Evolutionary conservation across 2,329 filamentous ascomycete species (phyloP).

Genomic region (Chaetomiaceae sp.): DNA sequence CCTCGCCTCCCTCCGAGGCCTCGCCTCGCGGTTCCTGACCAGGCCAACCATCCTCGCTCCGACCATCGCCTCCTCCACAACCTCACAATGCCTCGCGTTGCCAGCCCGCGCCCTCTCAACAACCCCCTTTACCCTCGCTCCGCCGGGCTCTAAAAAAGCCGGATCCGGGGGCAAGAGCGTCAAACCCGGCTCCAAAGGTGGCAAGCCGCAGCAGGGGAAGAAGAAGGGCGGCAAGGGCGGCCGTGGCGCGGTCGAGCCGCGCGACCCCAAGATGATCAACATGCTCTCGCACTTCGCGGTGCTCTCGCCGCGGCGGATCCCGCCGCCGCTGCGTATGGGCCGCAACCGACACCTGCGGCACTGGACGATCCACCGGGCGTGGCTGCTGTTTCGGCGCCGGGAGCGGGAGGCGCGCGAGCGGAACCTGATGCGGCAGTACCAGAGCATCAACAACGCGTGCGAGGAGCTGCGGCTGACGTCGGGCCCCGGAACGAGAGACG

Average conservation of each 20-base stretch:
- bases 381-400: slow-evolving; percentile 73
- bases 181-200: not conserved
- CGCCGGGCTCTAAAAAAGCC: slow-evolving; percentile 6
- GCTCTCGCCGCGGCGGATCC: slow-evolving; percentile 33
- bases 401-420: slow-evolving; percentile 59
- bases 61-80: not conserved
- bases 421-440: slow-evolving; percentile 74
- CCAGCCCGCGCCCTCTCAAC: slow-evolving; percentile 14
- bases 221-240: slow-evolving; percentile 3
- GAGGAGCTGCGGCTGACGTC: slow-evolving; percentile 69
- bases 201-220: slow-evolving; percentile 1
- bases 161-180: not conserved
- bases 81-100: slow-evolving; percentile 8
- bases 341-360: slow-evolving; percentile 85
- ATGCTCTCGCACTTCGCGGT: slow-evolving; percentile 33
- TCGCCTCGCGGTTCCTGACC: slow-evolving; percentile 19
- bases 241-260: slow-evolving; percentile 17
- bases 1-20: slow-evolving; percentile 21
- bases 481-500: slow-evolving; percentile 52
- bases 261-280: slow-evolving; percentile 34
- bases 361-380: slow-evolving; percentile 98
- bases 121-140: slow-evolving; percentile 3
- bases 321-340: slow-evolving; percentile 76
- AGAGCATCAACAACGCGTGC: slow-evolving; percentile 77
- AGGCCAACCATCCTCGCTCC: slow-evolving; percentile 9